phyloP scores from a whole-genome alignment of 2,329 filamentous ascomycete species.

The Fusarium transvaalense region DNA sequence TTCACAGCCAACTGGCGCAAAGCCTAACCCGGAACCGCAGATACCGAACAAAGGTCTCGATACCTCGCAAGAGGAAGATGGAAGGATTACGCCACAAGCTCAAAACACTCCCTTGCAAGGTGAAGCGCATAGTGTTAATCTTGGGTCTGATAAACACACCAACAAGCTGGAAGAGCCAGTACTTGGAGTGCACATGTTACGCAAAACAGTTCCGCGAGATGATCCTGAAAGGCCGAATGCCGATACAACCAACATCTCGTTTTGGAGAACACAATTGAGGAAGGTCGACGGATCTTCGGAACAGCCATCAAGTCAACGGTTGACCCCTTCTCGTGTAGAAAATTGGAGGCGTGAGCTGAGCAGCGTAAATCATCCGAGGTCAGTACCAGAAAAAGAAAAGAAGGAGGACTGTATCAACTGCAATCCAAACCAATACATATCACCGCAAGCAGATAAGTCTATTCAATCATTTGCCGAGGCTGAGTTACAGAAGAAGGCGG shows the following conservation, averaged over 20 bases:
- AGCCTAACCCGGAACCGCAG: not conserved
- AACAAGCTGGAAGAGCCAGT: constrained; percentile 6
- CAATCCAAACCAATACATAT: constrained; percentile 38
- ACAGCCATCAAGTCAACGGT: constrained; percentile 16
- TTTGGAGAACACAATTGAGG: constrained; percentile 45
- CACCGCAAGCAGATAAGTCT: constrained; percentile 8
- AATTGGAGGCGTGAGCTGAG: constrained; percentile 45
- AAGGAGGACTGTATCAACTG: constrained; percentile 42
- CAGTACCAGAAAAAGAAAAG: constrained; percentile 25
- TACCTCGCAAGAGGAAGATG: not conserved
- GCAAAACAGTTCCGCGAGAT: constrained; percentile 13
- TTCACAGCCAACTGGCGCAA: constrained; percentile 1
- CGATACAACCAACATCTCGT: constrained; percentile 30
- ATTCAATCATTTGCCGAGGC: constrained; percentile 10
- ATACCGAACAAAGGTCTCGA: not conserved
- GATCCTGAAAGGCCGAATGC: constrained; percentile 10
- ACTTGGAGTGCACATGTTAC: constrained; percentile 12
- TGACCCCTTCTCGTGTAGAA: constrained; percentile 30
- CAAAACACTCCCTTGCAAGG: constrained; percentile 1
- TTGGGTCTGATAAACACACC: not conserved
- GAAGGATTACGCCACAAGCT: constrained; percentile 3
- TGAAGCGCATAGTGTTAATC: not conserved
- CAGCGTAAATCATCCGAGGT: constrained; percentile 31
- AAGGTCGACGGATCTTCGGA: constrained; percentile 42
- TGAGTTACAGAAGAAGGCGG: not conserved